phyloP scores from a whole-genome alignment of 2,329 filamentous ascomycete species.

The Rhynchosporium secalis region DNA sequence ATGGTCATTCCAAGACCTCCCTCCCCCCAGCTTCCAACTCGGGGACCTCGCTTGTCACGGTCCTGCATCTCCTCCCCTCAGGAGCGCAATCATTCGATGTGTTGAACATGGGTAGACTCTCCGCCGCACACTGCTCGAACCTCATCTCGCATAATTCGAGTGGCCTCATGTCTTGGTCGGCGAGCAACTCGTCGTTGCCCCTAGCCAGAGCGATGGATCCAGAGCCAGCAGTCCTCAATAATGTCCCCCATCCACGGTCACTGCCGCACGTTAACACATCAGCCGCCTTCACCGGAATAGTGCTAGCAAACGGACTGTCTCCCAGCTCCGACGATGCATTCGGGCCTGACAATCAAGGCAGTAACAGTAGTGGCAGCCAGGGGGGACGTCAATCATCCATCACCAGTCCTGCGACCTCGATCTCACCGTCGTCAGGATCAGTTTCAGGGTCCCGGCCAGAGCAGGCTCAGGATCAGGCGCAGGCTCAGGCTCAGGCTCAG shows the following conservation, averaged over 20 bases:
- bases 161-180: slow-evolving; percentile 30
- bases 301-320: slow-evolving; percentile 5
- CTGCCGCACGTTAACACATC: slow-evolving; percentile 2
- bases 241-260: neutral
- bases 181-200: slow-evolving; percentile 21
- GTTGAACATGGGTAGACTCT: slow-evolving; percentile 17
- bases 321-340: slow-evolving; percentile 22
- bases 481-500: neutral
- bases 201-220: slow-evolving; percentile 19
- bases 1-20: neutral
- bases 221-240: neutral
- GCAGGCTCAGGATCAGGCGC: neutral
- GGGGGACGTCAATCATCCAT: slow-evolving; percentile 21
- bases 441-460: neutral
- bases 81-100: slow-evolving; percentile 19
- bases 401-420: neutral
- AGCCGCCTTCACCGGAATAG: slow-evolving; percentile 1
- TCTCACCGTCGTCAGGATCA: slow-evolving; percentile 11
- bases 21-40: neutral
- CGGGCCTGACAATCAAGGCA: slow-evolving; percentile 21
- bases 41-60: slow-evolving; percentile 18
- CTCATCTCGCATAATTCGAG: slow-evolving; percentile 20
- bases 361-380: neutral
- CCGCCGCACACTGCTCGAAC: slow-evolving; percentile 19
- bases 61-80: neutral